Conservation (phyloP, 176 grass and related monocot species). For the Oryza longistaminata region DNA sequence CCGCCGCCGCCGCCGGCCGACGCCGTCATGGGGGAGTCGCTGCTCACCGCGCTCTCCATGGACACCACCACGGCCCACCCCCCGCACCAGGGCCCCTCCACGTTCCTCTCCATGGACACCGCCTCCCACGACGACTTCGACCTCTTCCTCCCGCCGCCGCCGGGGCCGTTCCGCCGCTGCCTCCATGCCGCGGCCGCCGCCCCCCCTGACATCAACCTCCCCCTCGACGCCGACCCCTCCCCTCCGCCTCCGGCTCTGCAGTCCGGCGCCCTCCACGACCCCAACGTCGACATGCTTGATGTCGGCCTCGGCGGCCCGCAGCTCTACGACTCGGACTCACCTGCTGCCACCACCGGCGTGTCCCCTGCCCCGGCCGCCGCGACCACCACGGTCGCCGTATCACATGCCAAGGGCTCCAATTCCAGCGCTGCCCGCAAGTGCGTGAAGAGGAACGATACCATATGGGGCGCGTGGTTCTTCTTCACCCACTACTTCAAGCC, state of each 20-base stretch:
- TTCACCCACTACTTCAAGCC: conserved; percentile 99
- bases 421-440: conserved; percentile 73
- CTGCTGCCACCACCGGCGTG: conserved; percentile 11
- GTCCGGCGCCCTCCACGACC: conserved; percentile 41
- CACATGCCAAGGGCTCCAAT: conserved; percentile 44
- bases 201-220: conserved; percentile 95
- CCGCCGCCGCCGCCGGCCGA: conserved; percentile 20
- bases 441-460: conserved; percentile 83
- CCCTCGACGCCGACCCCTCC: conserved; percentile 69
- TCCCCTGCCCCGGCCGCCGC: conserved; percentile 2
- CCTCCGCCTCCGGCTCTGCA: conserved; percentile 50
- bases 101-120: conserved; percentile 97
- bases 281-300: conserved; percentile 73
- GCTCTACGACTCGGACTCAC: conserved; percentile 66
- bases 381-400: conserved; percentile 35
- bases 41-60: conserved; percentile 94
- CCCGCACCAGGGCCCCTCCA: conserved; percentile 79
- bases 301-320: conserved; percentile 70
- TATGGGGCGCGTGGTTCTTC: conserved; percentile 99
- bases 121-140: conserved; percentile 64
- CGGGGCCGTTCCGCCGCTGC: conserved; percentile 59
- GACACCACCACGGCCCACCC: conserved; percentile 75
- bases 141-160: conserved; percentile 57
- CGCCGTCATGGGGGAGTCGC: conserved; percentile 79
- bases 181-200: conserved; percentile 49